Conservation (phyloP, 2,329 filamentous ascomycete species). For the Nannizziopsis arthrosporioides region DNA sequence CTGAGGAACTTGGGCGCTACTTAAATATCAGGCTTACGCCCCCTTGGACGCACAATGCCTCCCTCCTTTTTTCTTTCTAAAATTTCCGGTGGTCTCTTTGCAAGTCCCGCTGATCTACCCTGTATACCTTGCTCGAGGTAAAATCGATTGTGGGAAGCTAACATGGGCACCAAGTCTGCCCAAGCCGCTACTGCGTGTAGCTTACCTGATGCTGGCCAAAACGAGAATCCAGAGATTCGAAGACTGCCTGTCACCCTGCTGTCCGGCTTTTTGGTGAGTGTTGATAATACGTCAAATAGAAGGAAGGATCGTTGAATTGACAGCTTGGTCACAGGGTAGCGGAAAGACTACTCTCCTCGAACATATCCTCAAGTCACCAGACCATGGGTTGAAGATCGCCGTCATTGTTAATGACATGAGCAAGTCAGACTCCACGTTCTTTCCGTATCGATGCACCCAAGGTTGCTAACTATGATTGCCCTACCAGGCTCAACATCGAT, state of each 20-base stretch:
- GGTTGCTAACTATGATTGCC: constrained; percentile 1
- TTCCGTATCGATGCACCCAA: not conserved
- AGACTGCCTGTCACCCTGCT: constrained; percentile 48
- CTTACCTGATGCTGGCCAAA: not conserved
- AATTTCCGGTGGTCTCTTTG: not conserved
- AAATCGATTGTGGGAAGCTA: not conserved
- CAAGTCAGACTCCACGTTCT: constrained; percentile 30
- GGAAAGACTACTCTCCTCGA: constrained; percentile 62
- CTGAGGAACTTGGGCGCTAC: not conserved
- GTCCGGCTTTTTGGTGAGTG: constrained; percentile 46
- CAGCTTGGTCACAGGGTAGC: constrained; percentile 40
- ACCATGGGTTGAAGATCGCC: constrained; percentile 57
- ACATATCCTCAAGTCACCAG: constrained; percentile 51
- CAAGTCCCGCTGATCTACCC: not conserved
- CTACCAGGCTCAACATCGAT: constrained; percentile 50
- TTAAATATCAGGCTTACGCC: not conserved
- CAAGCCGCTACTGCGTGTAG: not conserved
- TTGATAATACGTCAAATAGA: not conserved
- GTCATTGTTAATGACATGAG: constrained; percentile 65
- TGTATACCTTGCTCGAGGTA: not conserved
- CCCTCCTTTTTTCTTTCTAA: not conserved
- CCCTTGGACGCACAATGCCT: not conserved
- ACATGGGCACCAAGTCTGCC: not conserved
- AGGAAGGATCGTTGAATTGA: not conserved
- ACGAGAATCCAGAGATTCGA: constrained; percentile 18